phyloP scores from a whole-genome alignment of 106 monocot species.

The Dendrobium chrysotoxum region DNA sequence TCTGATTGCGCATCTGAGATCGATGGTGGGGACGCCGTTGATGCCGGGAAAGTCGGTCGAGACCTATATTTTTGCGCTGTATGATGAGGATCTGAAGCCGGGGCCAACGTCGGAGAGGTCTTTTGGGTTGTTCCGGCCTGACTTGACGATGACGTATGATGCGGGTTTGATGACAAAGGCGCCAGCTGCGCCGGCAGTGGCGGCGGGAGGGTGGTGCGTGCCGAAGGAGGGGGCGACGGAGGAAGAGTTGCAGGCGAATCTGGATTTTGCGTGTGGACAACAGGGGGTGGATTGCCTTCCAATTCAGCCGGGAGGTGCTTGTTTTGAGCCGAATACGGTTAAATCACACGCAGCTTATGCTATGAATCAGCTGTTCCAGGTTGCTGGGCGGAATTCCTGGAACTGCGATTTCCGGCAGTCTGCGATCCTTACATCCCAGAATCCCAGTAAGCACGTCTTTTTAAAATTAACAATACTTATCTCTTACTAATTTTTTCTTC shows the following conservation, averaged over 20 bases:
- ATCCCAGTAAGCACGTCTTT: slow-evolving; percentile 37
- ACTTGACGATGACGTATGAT: slow-evolving; percentile 52
- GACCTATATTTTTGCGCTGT: slow-evolving; percentile 71
- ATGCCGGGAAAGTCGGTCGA: slow-evolving; percentile 65
- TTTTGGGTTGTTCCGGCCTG: slow-evolving; percentile 58
- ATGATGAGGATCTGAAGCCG: slow-evolving; percentile 71
- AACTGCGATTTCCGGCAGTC: slow-evolving; percentile 58
- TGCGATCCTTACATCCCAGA: slow-evolving; percentile 39
- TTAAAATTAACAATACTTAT: too few species aligned
- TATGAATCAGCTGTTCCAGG: slow-evolving; percentile 61
- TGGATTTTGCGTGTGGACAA: slow-evolving; percentile 63
- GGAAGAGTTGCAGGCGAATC: slow-evolving; percentile 43
- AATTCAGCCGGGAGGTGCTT: slow-evolving; percentile 50
- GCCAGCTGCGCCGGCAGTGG: slow-evolving; percentile 2
- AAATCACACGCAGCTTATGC: slow-evolving; percentile 54
- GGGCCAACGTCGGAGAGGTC: slow-evolving; percentile 59
- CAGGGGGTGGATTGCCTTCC: slow-evolving; percentile 47
- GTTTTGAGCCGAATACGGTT: slow-evolving; percentile 59
- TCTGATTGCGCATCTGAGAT: slow-evolving; percentile 46
- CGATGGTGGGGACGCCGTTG: slow-evolving; percentile 57
- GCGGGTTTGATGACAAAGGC: slow-evolving; percentile 24
- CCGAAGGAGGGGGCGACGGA: slow-evolving; percentile 36
- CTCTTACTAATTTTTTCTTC: background rate
- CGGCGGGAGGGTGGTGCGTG: slow-evolving; percentile 39
- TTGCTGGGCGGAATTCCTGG: slow-evolving; percentile 29